Evolutionary conservation across 1,139 yeast genomes (phyloP).

Genomic region (Zygoascus hellenicus): DNA sequence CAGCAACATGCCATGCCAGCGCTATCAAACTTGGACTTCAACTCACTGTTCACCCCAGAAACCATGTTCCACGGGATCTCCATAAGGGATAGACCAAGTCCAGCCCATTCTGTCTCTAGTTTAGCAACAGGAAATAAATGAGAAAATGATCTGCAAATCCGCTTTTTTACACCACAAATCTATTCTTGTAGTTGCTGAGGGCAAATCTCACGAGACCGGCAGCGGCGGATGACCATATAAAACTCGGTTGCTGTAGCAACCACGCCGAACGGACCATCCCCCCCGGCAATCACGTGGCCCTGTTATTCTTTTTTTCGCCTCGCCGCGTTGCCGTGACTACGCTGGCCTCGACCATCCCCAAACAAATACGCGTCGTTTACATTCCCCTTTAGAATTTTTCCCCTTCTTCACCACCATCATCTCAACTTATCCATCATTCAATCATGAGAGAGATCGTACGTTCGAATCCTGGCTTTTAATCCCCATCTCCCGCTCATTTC

Average conservation of each 20-base stretch:
- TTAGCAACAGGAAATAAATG: background rate
- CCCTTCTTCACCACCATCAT: background rate
- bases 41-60: slow-evolving; percentile 32
- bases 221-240: background rate
- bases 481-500: background rate
- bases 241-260: too few species aligned
- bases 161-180: too few species aligned
- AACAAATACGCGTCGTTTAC: slow-evolving; percentile 2
- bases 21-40: background rate
- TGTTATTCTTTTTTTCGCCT: too few species aligned
- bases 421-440: background rate
- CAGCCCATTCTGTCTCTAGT: background rate
- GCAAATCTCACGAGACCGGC: slow-evolving; percentile 2
- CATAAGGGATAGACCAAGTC: slow-evolving; percentile 25
- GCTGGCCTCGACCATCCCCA: slow-evolving; percentile 1
- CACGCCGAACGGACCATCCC: too few species aligned
- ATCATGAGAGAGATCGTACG: slow-evolving; percentile 28
- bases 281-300: too few species aligned
- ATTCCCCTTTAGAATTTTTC: slow-evolving; percentile 6
- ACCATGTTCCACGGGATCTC: slow-evolving; percentile 28
- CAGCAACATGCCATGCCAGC: slow-evolving; percentile 8
- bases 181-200: too few species aligned
- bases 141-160: too few species aligned
- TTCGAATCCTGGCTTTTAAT: background rate
- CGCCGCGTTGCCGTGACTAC: slow-evolving; percentile 6